Evolutionary conservation across 805 yeast species (phyloP).

Genomic region (Candida cerambycidarum): DNA sequence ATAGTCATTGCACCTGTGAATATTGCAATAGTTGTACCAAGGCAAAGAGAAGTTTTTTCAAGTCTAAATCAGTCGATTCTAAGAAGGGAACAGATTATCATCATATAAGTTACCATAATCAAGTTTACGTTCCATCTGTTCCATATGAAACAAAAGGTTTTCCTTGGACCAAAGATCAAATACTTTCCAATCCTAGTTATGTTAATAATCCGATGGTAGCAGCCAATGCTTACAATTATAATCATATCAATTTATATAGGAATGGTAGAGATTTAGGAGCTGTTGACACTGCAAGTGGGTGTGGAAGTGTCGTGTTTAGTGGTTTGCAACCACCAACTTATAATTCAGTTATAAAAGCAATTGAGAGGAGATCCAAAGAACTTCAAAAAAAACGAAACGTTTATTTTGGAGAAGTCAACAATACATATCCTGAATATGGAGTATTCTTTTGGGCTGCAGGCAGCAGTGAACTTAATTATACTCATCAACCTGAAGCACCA

Average conservation of each 20-base stretch:
- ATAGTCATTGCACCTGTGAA: background rate
- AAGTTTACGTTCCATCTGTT: background rate
- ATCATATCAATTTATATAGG: background rate
- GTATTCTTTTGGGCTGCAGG: constrained; percentile 1
- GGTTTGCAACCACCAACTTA: background rate
- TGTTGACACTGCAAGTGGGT: constrained; percentile 1
- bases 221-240: background rate
- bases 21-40: background rate
- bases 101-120: constrained; percentile 5
- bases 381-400: too few relatives aligned
- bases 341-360: background rate
- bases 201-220: background rate
- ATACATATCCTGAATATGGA: background rate
- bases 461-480: background rate
- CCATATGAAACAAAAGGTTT: background rate
- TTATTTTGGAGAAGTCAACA: too few relatives aligned
- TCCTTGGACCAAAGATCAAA: background rate
- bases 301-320: background rate
- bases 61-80: background rate
- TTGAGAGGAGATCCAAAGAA: background rate
- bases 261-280: background rate
- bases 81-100: background rate
- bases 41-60: background rate
- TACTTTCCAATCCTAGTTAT: background rate
- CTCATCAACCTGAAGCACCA: background rate